A percentile compares a stretch with the other conserved stretches of the same genome.
These are phyloP conservation scores for Cryphonectria carpinicola DNA, from an alignment of 2,329 filamentous ascomycete species.

Conservation along the genomic window DNA sequence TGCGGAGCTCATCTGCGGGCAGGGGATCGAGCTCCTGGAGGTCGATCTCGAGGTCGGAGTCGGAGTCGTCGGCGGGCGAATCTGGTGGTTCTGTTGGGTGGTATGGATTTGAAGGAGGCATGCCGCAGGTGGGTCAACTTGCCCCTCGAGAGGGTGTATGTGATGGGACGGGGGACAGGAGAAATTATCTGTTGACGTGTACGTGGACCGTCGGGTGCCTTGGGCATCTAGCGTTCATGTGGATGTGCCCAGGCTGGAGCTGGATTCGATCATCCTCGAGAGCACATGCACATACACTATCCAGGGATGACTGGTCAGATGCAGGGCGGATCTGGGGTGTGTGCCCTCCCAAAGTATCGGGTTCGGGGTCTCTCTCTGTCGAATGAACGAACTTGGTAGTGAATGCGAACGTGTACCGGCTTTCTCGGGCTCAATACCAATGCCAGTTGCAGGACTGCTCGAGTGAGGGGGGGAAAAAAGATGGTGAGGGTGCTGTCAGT, in stretches of 20 bases:
- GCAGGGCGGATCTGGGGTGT: slow-evolving; percentile 24
- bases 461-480: not conserved
- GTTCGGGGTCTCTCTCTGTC: not conserved
- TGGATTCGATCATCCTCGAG: slow-evolving; percentile 27
- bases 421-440: not conserved
- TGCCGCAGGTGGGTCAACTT: slow-evolving; percentile 45
- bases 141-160: slow-evolving; percentile 21
- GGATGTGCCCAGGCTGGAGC: slow-evolving; percentile 28
- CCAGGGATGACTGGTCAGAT: slow-evolving; percentile 18
- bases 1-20: slow-evolving; percentile 37
- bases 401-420: not conserved
- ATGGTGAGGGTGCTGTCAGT: not conserved
- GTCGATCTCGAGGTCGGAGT: slow-evolving; percentile 78
- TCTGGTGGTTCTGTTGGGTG: slow-evolving; percentile 65
- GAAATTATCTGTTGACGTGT: slow-evolving; percentile 24
- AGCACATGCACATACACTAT: slow-evolving; percentile 14
- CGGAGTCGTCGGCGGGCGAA: slow-evolving; percentile 69
- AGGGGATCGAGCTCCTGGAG: slow-evolving; percentile 77
- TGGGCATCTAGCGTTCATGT: slow-evolving; percentile 27
- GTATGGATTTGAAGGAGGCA: slow-evolving; percentile 57
- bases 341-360: not conserved
- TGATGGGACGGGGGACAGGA: slow-evolving; percentile 21
- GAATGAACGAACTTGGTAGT: not conserved
- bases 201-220: slow-evolving; percentile 18
- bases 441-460: not conserved